Base-by-base conservation (phyloP, 768 basidiomycete genomes). In the Cystobasidium onofrii region DNA sequence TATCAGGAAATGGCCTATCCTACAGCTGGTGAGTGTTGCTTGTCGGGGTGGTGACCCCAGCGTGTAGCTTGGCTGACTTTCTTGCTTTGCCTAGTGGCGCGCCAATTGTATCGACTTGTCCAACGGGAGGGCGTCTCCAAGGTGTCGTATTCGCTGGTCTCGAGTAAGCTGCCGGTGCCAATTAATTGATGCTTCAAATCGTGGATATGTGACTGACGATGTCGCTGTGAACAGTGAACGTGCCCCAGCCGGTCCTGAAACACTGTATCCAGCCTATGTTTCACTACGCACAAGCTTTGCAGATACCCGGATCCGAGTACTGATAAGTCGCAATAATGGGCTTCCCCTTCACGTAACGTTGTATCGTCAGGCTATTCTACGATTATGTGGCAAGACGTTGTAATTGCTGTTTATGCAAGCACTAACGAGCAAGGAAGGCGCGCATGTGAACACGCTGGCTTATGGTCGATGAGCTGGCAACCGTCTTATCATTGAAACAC, bases 1-100 rank as follows among this genome's bases (percentile, higher is more conserved):
- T 95, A 92, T 77, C 87, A 88, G 34, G 92, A 94, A 84, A 90
- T 88, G 86, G 85, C 89, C 88, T 96, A 90, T 80, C 94, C 94
- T 12, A 93, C 92, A 4, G 86, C 89, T 78, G 65, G 65, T 67
- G 44, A 34, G 65, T 36, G 6, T 39, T 15, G 23, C 62, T n/a
- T n/a, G n/a, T n/a, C n/a, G n/a, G n/a, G n/a, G n/a, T 13, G 33
- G 10, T 64, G 15, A 13, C 41, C 18, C 41, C 54, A 9, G 29
- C 7, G 9, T 9, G 23, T 7, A 39, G 41, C 17, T 17, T 25
- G 4, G 41, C 20, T 23, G 6, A 23, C 31, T 13, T 54, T 15
- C 29, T 39, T 64, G 62, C n/a, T n/a, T 25, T 7, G 9, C 27
- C 23, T 39, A 67, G 91, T 97, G 57, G 91, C 93, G 0, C 87